Base-by-base conservation (phyloP, 208 protist genomes). In the Crithidia mellificae region DNA sequence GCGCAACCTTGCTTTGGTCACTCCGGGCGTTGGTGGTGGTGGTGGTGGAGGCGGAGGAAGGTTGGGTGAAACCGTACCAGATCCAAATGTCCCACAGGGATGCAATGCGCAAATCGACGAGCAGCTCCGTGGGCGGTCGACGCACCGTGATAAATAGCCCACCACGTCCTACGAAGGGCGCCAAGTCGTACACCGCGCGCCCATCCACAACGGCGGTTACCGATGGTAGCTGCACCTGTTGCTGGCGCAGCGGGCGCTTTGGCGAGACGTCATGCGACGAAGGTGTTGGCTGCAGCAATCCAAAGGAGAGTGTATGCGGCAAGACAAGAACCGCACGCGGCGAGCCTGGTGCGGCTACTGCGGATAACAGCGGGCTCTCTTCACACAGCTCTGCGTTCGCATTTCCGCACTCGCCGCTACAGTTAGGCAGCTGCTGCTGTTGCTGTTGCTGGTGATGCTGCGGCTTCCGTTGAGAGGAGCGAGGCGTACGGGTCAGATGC, bases 41-140 rank as follows among this genome's bases (percentile, higher is more conserved):
- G n/a, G 50, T 38, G 11, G 38, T 5, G 17, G 20, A 17, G 9
- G 47, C 7, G 15, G 61, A 2, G 6, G 22, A 19, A 7, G 29
- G 12, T 22, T 17, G 36, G 20, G 32, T n/a, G 55, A 57, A 55
- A 7, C 65, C 55, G 55, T 63, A 49, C 55, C 44, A 57, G 22
- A 34, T 19, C 67, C 67, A 66, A 12, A 64, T 19, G 22, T 51
- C 58, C 57, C 67, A 73, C 25, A 73, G 27, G 20, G 56, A 66
- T 12, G 57, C 56, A 38, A 66, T 66, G 67, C 67, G 67, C 20
- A 72, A 56, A 29, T 55, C 20, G 17, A 57, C 32, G 1, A 64
- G 20, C n/a, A 39, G 44, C 66, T 72, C 56, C 55, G 66, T 72
- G 14, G 25, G 32, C 14, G 66, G 66, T n/a, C 47, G 54, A 1